phyloP scores from a whole-genome alignment of 441 rosid genomes.

The Aleurites moluccanus region DNA sequence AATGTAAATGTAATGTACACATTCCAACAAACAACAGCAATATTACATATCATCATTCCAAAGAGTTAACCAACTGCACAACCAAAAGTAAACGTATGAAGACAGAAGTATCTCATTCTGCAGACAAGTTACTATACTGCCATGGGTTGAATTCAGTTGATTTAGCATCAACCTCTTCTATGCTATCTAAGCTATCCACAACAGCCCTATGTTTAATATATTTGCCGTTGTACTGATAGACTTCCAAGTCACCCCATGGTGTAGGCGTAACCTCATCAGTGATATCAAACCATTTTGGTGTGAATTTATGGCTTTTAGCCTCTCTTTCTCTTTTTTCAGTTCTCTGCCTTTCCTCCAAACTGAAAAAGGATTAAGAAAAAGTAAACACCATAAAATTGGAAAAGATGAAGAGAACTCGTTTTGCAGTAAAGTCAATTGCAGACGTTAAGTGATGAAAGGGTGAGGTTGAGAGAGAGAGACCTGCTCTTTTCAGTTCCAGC shows the following conservation, averaged over 20 bases:
- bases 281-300: slow-evolving; percentile 84
- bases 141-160: slow-evolving; percentile 39
- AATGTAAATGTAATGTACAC: neutral
- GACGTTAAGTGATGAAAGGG: neutral
- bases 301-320: slow-evolving; percentile 64
- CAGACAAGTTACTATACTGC: slow-evolving; percentile 41
- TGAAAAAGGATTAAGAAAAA: slow-evolving; percentile 21
- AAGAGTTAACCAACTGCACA: neutral
- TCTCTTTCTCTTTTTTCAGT: slow-evolving; percentile 85
- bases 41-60: neutral
- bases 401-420: too few species aligned
- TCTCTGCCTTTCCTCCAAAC: slow-evolving; percentile 97
- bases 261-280: slow-evolving; percentile 76
- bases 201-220: slow-evolving; percentile 64
- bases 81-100: neutral
- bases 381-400: too few species aligned
- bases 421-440: neutral
- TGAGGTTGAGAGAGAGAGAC: slow-evolving; percentile 5
- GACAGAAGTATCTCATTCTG: slow-evolving; percentile 33
- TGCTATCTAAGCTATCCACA: slow-evolving; percentile 46
- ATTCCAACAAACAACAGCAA: neutral
- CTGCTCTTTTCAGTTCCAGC: slow-evolving; percentile 77
- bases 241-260: slow-evolving; percentile 99
- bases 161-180: slow-evolving; percentile 38
- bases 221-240: slow-evolving; percentile 81